Evolutionary conservation across 140 eudicot species (phyloP), one percentile per base, ranked within the genome.

Genomic region (Stevia rebaudiana): DNA sequence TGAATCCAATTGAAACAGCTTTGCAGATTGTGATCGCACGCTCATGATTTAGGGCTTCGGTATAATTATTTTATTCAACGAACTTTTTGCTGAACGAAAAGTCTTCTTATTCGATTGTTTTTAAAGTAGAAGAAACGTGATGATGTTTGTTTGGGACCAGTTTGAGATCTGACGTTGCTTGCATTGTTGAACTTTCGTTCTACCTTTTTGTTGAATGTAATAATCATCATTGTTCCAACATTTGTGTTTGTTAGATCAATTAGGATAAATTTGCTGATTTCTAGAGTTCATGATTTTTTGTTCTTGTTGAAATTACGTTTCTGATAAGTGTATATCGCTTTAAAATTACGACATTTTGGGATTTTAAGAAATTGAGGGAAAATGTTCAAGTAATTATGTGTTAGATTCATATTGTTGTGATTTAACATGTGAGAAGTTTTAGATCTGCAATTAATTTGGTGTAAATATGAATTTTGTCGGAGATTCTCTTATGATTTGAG

Each of bases 101-200:
- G 54, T 72, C 33, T 63, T 62, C 22, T 68, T 43, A 41, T 54
- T 53, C 62, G 24, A 48, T 19, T 18, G 39, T n/a, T 67, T 30
- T 69, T 64, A 11, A 54, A 36, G 61, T 28, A 25, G 1, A 24
- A 22, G 66, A 73, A 55, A 46, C 73, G 68, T 60, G 75, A 1
- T 51, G 6, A 54, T 52, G 47, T 25, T 63, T 59, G 35, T 72
- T 55, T 58, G 36, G 37, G 62, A 72, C 47, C 6, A 56, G 49
- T 48, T 50, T 37, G 74, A 81, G 80, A 74, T 81, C 86, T 77
- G 80, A 77, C 30, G 17, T 57, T 63, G 60, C 58, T 65, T 51
- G 80, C 77, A 68, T 73, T 81, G 63, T 66, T 25, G 51, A 60
- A 68, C 13, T 73, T 50, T n/a, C 31, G 2, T 31, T 6, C 4